Percentiles rank a stretch among this genome's conserved stretches.
Conservation (phyloP, 2,329 filamentous ascomycete species). For the Talaromyces islandicus region DNA sequence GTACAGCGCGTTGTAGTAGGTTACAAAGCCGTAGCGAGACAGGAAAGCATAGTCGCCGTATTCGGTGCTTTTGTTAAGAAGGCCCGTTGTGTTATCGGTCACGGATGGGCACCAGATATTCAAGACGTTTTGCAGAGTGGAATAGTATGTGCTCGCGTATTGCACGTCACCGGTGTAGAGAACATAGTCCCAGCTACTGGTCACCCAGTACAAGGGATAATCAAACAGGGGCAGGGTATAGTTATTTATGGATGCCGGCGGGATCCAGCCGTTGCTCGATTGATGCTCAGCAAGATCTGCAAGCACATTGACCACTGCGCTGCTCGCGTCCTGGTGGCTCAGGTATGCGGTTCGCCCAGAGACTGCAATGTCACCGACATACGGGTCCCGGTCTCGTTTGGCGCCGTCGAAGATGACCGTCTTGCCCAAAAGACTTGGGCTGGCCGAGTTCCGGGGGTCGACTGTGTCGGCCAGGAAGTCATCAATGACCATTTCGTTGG, state of each 20-base stretch:
- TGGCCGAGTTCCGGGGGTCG: constrained; percentile 43
- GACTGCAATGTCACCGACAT: constrained; percentile 49
- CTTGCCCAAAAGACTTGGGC: constrained; percentile 40
- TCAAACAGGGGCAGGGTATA: constrained; percentile 48
- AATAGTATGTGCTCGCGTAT: constrained; percentile 40
- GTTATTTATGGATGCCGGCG: constrained; percentile 46
- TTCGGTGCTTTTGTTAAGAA: constrained; percentile 39
- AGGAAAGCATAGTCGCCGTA: constrained; percentile 52
- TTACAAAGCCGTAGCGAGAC: constrained; percentile 41
- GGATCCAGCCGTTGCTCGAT: constrained; percentile 48
- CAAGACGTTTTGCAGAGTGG: constrained; percentile 34
- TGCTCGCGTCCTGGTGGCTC: constrained; percentile 36
- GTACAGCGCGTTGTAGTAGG: constrained; percentile 41
- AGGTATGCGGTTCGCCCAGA: constrained; percentile 45
- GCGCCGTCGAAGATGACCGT: constrained; percentile 47
- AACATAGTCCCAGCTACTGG: constrained; percentile 44
- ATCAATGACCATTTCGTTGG: constrained; percentile 46
- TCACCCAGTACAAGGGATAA: constrained; percentile 51
- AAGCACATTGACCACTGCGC: constrained; percentile 42
- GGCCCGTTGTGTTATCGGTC: constrained; percentile 33
- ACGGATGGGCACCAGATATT: constrained; percentile 43
- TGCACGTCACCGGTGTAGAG: constrained; percentile 45
- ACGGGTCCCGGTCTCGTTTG: constrained; percentile 50
- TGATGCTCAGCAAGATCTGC: constrained; percentile 47
- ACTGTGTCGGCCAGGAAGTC: constrained; percentile 44